Evolutionary conservation across 495 filamentous ascomycete genomes (phyloP).

Genomic region (Penicillium steckii): DNA sequence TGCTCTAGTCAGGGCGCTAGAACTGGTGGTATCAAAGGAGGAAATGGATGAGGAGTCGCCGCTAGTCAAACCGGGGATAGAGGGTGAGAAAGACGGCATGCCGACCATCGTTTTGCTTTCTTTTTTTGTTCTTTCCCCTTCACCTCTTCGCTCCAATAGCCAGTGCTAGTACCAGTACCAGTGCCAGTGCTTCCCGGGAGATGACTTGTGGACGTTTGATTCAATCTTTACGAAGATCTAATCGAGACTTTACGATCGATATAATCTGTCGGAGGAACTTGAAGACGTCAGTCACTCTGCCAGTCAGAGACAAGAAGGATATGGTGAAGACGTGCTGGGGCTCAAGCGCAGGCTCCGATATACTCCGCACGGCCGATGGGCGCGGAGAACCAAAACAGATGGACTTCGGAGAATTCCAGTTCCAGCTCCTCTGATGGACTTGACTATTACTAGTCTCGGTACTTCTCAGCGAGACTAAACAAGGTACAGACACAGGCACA

Average conservation of each 20-base stretch:
- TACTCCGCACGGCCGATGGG: constrained; percentile 20
- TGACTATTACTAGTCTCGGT: neutral
- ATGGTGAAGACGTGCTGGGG: neutral
- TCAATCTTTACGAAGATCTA: no score
- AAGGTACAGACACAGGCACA: no score
- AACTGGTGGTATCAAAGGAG: constrained; percentile 21
- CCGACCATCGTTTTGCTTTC: neutral
- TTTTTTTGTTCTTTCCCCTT: neutral
- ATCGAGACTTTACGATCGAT: no score
- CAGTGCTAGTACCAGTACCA: no score
- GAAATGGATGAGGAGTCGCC: constrained; percentile 21
- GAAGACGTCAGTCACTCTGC: no score
- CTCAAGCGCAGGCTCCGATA: constrained; percentile 21
- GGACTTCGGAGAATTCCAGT: neutral
- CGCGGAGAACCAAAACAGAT: neutral
- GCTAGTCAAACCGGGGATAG: constrained; percentile 19
- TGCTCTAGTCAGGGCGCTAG: neutral
- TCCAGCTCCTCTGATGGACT: no score
- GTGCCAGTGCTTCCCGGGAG: no score
- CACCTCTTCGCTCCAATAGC: neutral
- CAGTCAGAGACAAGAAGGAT: neutral
- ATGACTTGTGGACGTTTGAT: no score
- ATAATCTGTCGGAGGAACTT: neutral
- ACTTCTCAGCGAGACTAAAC: neutral
- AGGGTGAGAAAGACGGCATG: constrained; percentile 18